Base-by-base conservation (phyloP, 2,329 filamentous ascomycete species). In the Achaetomium macrosporum region DNA sequence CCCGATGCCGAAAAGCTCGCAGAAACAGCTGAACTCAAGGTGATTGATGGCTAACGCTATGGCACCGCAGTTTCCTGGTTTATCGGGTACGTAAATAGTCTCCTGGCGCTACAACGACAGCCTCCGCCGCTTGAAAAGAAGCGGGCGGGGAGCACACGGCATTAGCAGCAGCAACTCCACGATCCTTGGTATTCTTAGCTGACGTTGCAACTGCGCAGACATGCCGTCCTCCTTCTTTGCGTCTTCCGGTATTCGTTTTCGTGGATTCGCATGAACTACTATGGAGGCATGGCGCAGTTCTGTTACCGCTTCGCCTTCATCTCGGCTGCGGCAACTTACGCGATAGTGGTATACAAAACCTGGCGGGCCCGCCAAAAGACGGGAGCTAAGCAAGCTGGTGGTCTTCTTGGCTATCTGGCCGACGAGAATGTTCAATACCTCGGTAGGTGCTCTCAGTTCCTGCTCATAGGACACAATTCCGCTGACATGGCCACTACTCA, bases 361-460 rank as follows among this genome's bases (percentile, higher is more conserved):
- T 89, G 91, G 76, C 85, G 91, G 61, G 89, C 91, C 63, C 87
- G 90, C 61, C 80, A 87, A 63, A 87, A 89, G 79, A 78, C 84
- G 46, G 85, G 86, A 59, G 83, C 76, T 57, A 83, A 76, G 68
- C 71, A 83, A 64, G 82, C 72, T 37, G 68, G 69, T 47, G 82
- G 87, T 54, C 70, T 79, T 45, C 50, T 92, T 54, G 80, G 84
- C 57, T 75, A 96, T 60, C 76, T 86, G 52, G 77, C 83, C 12
- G 93, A 99, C 69, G 93, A 99, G 79, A 99, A 99, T 71, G 89
- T 99, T 48, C 93, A 97, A 73, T 99, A 99, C 69, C 80, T 99
- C 57, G 77, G 93, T 97, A 80, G 69, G 90, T 74, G 37, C 11
- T 16, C n/a, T 11, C 41, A 11, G 33, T 12, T 35, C 4, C 10